Evolutionary conservation across 805 yeast genomes (phyloP), one percentile per base, ranked within the genome.

Genomic region (Saccharomycopsis malanga): DNA sequence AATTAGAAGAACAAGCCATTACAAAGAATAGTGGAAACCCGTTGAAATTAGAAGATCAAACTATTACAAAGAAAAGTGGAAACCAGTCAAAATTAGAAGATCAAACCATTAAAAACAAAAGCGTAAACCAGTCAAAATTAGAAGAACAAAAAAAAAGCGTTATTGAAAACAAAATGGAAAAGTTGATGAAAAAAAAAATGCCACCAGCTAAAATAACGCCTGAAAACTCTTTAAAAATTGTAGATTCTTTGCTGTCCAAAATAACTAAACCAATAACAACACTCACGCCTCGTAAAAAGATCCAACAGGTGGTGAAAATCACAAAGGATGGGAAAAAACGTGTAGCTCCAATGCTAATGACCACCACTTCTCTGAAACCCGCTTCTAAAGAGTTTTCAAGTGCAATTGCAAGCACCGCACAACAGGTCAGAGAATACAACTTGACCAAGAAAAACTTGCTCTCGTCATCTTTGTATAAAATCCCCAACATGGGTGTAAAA

Each of bases 1-100:
- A 67, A 3, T 65, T 91, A 20, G 96, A 88, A 55, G 87, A 81
- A 34, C 70, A 70, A 52, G 79, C 86, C 1, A n/a, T n/a, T n/a
- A n/a, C n/a, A n/a, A n/a, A n/a, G n/a, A n/a, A n/a, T n/a, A 82
- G 93, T 62, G 74, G 81, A 1, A 83, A 78, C 45, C 97, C 89
- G 62, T 68, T 91, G 48, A 61, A 67, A 3, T 65, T 91, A 20
- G 96, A 88, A 55, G 87, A 81, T 34, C 70, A 70, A 52, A 79
- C 86, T 1, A 14, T 40, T 40, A 40, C 24, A 43, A 57, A 35
- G 56, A 4, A 91, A 58, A 82, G 93, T 62, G 74, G 81, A 1
- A 83, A 78, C 45, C 97, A 89, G 62, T 68, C 93, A 47, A 61
- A 67, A 3, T 65, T 91, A 20, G 96, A 88, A 55, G 87, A 81